Evolutionary conservation across 768 basidiomycete genomes (phyloP).

Genomic region (Amanita phalloides): DNA sequence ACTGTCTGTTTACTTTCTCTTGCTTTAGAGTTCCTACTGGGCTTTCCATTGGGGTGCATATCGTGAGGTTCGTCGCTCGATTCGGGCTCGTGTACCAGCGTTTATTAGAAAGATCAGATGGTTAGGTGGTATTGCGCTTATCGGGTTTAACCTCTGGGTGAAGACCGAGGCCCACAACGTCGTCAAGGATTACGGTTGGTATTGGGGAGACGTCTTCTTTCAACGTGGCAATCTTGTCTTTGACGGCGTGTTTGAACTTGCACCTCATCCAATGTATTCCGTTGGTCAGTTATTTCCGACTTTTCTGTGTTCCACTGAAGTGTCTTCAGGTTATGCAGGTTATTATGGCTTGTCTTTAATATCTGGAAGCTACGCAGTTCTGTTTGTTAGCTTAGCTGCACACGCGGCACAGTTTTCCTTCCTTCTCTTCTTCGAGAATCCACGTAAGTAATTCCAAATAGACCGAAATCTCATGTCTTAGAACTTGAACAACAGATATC

Average conservation of each 20-base stretch:
- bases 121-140: constrained; percentile 76
- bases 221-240: constrained; percentile 91
- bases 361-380: constrained; percentile 77
- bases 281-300: constrained; percentile 34
- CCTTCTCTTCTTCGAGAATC: constrained; percentile 92
- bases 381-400: constrained; percentile 89
- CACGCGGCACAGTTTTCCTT: constrained; percentile 97
- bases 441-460: constrained; percentile 51
- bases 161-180: constrained; percentile 97
- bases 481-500: constrained; percentile 49
- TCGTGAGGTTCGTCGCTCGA: constrained; percentile 47
- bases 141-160: constrained; percentile 96
- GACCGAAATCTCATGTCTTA: background rate
- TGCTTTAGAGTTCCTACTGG: constrained; percentile 81
- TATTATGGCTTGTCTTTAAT: constrained; percentile 95
- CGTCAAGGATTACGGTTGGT: constrained; percentile 98
- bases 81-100: background rate
- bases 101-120: constrained; percentile 40
- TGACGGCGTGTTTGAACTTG: constrained; percentile 94
- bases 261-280: constrained; percentile 94
- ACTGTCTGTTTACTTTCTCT: constrained; percentile 91
- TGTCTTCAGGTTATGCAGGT: constrained; percentile 71
- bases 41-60: constrained; percentile 61
- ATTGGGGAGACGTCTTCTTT: constrained; percentile 92
- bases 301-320: background rate